Base-by-base conservation (phyloP, 345 rosid genomes). In the Angophora floribunda region DNA sequence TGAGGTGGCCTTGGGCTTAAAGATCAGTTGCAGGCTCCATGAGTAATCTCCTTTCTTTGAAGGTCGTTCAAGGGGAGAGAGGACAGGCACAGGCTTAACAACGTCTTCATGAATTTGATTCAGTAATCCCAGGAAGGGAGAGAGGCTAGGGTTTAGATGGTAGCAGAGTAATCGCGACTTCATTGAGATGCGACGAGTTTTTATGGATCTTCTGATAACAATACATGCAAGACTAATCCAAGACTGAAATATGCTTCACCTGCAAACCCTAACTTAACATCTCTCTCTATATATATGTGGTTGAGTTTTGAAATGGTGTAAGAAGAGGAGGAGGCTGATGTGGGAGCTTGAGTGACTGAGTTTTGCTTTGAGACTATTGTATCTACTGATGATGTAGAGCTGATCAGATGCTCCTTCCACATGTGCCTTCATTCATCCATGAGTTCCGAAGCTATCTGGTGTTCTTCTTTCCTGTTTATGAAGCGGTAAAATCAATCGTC, bases 41-140 rank as follows among this genome's bases (percentile, higher is more conserved):
- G 67, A 14, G 4, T 61, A 61, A 11, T 4, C 32, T 61, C 67
- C 26, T 3, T 0, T 26, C 32, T 61, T 13, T 26, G 0, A 26
- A 5, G 15, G 30, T 26, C 67, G 30, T 59, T 26, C 0, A 26
- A 59, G 67, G 1, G 67, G 61, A 61, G 67, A 61, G 4, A 15
- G 41, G 41, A 36, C 41, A 36, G 41, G 41, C 41, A 28, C 67
- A 26, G 67, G 30, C 67, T 61, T 0, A 61, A 5, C 30, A 26
- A 0, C 3, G 15, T 61, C 67, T 26, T 61, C 67, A 11, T 12
- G 30, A 2, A 61, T 61, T 61, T 0, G 0, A 61, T 61, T 61
- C 67, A 0, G 30, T 0, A 61, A 0, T 30, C 5, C 26, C 67
- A 6, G 15, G 26, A 61, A 61, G 67, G 67, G 30, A 61, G 67